Conservation (phyloP, 73 alveolate genomes). For the Paramecium octaurelia region DNA sequence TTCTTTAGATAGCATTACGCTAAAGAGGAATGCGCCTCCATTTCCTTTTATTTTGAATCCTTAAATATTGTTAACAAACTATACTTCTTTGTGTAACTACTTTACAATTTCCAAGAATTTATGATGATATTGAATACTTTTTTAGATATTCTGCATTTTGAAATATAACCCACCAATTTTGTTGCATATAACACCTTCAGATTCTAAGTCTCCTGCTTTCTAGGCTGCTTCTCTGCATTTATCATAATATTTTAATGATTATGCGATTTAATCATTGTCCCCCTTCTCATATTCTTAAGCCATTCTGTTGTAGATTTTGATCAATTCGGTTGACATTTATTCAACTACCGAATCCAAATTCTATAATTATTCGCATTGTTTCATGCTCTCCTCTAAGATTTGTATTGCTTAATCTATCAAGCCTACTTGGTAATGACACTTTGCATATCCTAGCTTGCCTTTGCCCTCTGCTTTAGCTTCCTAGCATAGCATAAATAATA, state of each 20-base stretch:
- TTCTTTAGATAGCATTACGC: slow-evolving; percentile 56
- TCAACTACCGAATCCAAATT: slow-evolving; percentile 46
- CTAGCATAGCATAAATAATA: neutral
- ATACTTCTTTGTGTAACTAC: slow-evolving; percentile 48
- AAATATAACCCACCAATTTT: slow-evolving; percentile 53
- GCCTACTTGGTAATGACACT: slow-evolving; percentile 54
- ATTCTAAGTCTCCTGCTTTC: slow-evolving; percentile 53
- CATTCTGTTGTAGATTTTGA: slow-evolving; percentile 50
- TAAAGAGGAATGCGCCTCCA: slow-evolving; percentile 65
- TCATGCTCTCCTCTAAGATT: slow-evolving; percentile 48
- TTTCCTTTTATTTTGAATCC: slow-evolving; percentile 59
- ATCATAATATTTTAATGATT: slow-evolving; percentile 54
- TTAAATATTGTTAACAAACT: neutral
- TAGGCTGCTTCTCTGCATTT: slow-evolving; percentile 60
- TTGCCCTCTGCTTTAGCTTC: slow-evolving; percentile 47
- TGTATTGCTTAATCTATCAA: slow-evolving; percentile 47
- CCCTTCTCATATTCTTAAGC: slow-evolving; percentile 58
- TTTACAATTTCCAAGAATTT: slow-evolving; percentile 50
- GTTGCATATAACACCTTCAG: slow-evolving; percentile 58
- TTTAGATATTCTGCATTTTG: slow-evolving; percentile 23
- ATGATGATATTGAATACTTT: slow-evolving; percentile 39
- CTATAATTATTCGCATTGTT: slow-evolving; percentile 42
- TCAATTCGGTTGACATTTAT: slow-evolving; percentile 58
- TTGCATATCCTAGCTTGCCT: slow-evolving; percentile 61
- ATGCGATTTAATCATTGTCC: slow-evolving; percentile 23